Conservation (phyloP, 2,329 filamentous ascomycete species). For the Penicillium sp. region DNA sequence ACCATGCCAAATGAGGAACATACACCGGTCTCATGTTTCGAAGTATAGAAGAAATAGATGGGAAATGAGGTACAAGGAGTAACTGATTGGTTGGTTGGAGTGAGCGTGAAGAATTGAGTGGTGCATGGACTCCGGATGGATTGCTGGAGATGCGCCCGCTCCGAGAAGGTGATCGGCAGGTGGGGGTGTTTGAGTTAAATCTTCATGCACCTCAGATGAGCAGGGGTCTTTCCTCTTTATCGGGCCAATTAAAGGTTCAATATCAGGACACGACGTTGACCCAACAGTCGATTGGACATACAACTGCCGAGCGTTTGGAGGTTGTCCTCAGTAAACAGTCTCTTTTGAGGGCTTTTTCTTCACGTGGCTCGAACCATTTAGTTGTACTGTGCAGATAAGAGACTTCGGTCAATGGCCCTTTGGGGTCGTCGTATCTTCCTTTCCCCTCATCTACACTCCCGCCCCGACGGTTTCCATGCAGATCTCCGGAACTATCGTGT, state of each 20-base stretch:
- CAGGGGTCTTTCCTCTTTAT: conserved; percentile 3
- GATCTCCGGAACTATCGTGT: conserved; percentile 1
- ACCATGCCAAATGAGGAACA: conserved; percentile 15
- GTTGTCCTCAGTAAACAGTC: neutral
- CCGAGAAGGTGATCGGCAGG: conserved; percentile 15
- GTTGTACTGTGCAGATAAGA: neutral
- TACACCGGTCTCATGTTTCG: conserved; percentile 15
- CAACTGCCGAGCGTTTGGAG: neutral
- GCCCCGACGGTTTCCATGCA: conserved; percentile 28
- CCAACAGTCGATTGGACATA: neutral
- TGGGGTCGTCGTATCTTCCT: neutral
- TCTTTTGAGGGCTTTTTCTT: no score
- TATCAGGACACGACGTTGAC: conserved; percentile 15
- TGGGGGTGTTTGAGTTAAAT: neutral
- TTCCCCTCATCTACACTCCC: neutral
- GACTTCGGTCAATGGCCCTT: neutral
- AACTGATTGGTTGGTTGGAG: conserved; percentile 7
- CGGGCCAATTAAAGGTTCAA: conserved; percentile 14
- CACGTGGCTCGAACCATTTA: no score
- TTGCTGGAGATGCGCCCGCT: neutral
- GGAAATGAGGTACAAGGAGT: neutral
- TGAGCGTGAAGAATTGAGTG: conserved; percentile 20
- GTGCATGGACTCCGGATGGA: conserved; percentile 2
- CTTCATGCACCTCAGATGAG: conserved; percentile 1
- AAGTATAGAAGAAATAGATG: neutral